Evolutionary conservation across 1,139 yeast species (phyloP).

Genomic region (Geotrichum reessii): DNA sequence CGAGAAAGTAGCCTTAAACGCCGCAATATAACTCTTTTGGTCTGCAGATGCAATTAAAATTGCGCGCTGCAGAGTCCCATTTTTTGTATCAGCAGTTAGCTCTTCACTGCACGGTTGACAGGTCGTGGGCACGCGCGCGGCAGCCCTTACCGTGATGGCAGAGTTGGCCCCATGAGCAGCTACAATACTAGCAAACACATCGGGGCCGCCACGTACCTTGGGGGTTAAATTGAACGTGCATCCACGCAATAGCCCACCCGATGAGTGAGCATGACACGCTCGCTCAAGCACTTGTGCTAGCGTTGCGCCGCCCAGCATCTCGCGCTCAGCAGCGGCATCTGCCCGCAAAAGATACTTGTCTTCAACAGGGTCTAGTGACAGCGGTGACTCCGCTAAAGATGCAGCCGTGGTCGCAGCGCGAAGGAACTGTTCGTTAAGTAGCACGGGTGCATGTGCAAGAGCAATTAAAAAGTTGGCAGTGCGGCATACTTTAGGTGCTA

Average conservation of each 20-base stretch:
- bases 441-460: conserved; percentile 39
- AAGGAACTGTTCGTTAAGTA: conserved; percentile 27
- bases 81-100: conserved; percentile 11
- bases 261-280: background rate
- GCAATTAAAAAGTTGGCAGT: conserved; percentile 75
- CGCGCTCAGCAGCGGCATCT: conserved; percentile 30
- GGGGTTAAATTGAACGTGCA: conserved; percentile 14
- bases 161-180: conserved; percentile 53
- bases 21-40: conserved; percentile 11
- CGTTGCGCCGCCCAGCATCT: background rate
- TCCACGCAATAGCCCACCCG: conserved; percentile 11
- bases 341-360: conserved; percentile 21
- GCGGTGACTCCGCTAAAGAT: background rate
- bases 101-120: conserved; percentile 35
- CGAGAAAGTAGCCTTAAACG: conserved; percentile 16
- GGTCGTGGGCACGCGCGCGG: conserved; percentile 25
- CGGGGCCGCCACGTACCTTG: conserved; percentile 62
- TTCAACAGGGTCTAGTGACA: conserved; percentile 6
- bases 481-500: conserved; percentile 74
- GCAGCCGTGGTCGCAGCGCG: background rate
- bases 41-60: conserved; percentile 22
- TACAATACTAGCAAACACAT: conserved; percentile 56
- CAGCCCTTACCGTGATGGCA: conserved; percentile 19
- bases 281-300: conserved; percentile 6
- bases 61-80: conserved; percentile 1